Evolutionary conservation across 73 alveolate genomes (phyloP).

Genomic region (Paramecium caudatum): DNA sequence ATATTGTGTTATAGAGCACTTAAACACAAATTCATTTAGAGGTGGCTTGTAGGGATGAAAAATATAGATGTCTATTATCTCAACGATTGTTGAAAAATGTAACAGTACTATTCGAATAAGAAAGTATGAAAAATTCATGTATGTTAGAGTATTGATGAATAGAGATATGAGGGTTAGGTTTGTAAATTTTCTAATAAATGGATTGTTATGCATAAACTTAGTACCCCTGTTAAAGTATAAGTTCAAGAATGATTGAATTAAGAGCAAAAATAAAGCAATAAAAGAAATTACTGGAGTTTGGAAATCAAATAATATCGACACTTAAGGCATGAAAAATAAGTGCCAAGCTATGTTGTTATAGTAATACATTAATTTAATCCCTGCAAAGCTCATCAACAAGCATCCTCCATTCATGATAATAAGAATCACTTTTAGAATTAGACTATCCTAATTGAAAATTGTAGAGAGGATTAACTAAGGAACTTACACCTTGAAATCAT

Average conservation of each 20-base stretch:
- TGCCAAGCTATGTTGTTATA: slow-evolving; percentile 32
- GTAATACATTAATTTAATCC: slow-evolving; percentile 31
- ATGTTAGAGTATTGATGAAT: background rate
- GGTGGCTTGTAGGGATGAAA: slow-evolving; percentile 17
- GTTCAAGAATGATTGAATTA: background rate
- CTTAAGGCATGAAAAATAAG: slow-evolving; percentile 24
- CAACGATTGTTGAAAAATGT: slow-evolving; percentile 17
- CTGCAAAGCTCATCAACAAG: background rate
- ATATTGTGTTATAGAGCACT: background rate
- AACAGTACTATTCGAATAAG: background rate
- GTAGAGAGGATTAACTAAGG: background rate
- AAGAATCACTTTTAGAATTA: background rate
- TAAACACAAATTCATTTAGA: slow-evolving; percentile 20
- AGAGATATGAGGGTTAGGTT: slow-evolving; percentile 1
- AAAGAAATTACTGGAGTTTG: background rate
- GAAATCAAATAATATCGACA: slow-evolving; percentile 1
- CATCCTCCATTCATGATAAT: slow-evolving; percentile 5
- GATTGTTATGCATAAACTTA: slow-evolving; percentile 10
- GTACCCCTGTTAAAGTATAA: slow-evolving; percentile 19
- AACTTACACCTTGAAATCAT: background rate
- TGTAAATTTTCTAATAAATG: slow-evolving; percentile 16
- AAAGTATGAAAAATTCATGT: slow-evolving; percentile 1
- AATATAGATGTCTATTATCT: background rate
- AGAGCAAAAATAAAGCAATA: background rate
- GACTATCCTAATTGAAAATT: background rate